Evolutionary conservation across 345 rosid genomes (phyloP).

Genomic region (Ceriops zippeliana): DNA sequence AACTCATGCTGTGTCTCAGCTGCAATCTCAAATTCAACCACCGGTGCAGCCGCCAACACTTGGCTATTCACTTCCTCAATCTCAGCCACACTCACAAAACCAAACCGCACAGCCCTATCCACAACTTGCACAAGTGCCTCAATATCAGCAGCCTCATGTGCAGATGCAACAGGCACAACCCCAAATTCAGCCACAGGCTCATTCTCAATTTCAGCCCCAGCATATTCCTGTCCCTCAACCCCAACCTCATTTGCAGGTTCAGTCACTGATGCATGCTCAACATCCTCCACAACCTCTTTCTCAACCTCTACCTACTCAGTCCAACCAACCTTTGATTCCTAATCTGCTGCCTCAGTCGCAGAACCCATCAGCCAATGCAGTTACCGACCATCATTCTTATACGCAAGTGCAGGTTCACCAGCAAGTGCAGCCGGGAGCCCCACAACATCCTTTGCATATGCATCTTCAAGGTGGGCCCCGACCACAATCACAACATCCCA

Average conservation of each 20-base stretch:
- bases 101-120: constrained; percentile 27
- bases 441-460: constrained; percentile 30
- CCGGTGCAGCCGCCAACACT: constrained; percentile 23
- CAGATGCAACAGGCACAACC: constrained; percentile 38
- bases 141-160: constrained; percentile 37
- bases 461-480: constrained; percentile 40
- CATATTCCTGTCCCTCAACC: constrained; percentile 12
- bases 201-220: constrained; percentile 23
- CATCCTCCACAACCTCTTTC: constrained; percentile 24
- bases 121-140: constrained; percentile 34
- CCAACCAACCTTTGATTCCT: constrained; percentile 34
- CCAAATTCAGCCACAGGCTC: constrained; percentile 15
- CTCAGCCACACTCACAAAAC: constrained; percentile 26
- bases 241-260: constrained; percentile 23
- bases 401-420: constrained; percentile 42
- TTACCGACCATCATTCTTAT: constrained; percentile 54
- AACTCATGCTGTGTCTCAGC: constrained; percentile 23
- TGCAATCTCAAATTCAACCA: constrained; percentile 24
- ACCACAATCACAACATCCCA: constrained; percentile 32
- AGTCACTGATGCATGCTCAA: constrained; percentile 31
- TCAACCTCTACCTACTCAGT: constrained; percentile 23
- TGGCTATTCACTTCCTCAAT: constrained; percentile 25
- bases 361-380: constrained; percentile 36
- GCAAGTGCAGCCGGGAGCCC: constrained; percentile 37
- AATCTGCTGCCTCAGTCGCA: constrained; percentile 36